Base-by-base conservation (phyloP, 2,329 filamentous ascomycete species). In the Claviceps sp. region DNA sequence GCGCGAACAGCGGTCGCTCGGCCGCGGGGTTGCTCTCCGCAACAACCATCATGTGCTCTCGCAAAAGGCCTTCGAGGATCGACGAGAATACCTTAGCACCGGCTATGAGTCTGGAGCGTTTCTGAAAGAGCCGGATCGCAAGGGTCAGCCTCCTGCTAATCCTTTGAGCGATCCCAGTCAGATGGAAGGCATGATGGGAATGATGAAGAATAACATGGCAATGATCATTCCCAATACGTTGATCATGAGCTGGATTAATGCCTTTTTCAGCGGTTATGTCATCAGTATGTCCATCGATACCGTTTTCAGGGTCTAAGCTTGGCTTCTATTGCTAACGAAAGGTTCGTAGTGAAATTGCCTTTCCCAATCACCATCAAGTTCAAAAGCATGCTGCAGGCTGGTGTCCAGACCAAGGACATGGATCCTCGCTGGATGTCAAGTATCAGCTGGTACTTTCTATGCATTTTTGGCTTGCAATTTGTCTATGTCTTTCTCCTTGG, bases 111-210 rank as follows among this genome's bases (percentile, higher is more conserved):
- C 81, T 24, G 93, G 94, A 47, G 80, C 80, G 38, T 98, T 89
- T 65, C 75, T 98, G 47, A 96, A 95, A 66, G 87, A 94, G 57
- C 90, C 89, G 1, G 87, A 93, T 51, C 81, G 76, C 62, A 84
- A 86, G 64, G 90, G 90, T 50, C 87, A 96, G 70, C 85, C 89
- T 3, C 85, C 89, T 19, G 82, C 88, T 40, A 98, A 97, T 70
- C 93, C 93, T 4, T 89, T 98, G 81, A 87, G 85, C 11, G 93
- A 98, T 67, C 94, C 94, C 22, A 85, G 85, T 47, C 89, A 88
- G 54, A 98, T 98, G 93, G 94, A 98, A 65, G 91, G 90, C 60
- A 98, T 98, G 93, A 98, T 98, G 93, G 91, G 93, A 60, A 95
- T 95, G 89, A 95, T 98, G 88, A 98, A 98, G 80, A 90, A 90